phyloP scores from a whole-genome alignment of 805 yeast species.

The Hanseniaspora jakobsenii region DNA sequence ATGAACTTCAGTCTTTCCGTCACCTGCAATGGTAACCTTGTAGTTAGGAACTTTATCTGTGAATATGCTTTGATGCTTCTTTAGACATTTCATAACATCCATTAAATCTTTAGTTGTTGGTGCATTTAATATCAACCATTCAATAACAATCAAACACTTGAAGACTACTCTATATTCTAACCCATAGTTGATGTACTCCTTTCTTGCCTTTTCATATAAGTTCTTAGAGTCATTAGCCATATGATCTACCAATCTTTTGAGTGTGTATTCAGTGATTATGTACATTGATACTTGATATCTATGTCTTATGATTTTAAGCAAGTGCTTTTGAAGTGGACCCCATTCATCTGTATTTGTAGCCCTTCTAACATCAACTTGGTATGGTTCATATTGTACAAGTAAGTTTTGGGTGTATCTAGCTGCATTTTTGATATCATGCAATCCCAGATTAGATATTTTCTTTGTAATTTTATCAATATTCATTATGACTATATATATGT shows the following conservation, averaged over 20 bases:
- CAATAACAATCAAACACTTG: constrained; percentile 30
- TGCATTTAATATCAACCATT: constrained; percentile 27
- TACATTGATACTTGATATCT: constrained; percentile 26
- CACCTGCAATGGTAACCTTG: constrained; percentile 26
- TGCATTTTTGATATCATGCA: constrained; percentile 32
- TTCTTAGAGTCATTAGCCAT: constrained; percentile 29
- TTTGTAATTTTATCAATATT: constrained; percentile 18
- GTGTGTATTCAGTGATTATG: constrained; percentile 27
- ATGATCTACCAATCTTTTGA: constrained; percentile 29
- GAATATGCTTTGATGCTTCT: constrained; percentile 27
- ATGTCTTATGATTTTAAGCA: constrained; percentile 28
- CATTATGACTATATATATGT: background rate
- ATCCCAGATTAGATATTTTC: constrained; percentile 28
- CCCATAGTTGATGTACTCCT: constrained; percentile 32
- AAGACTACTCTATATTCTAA: constrained; percentile 33
- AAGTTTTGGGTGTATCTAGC: constrained; percentile 32
- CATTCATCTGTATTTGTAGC: constrained; percentile 42
- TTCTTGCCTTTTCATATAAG: constrained; percentile 30
- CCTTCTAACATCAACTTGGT: constrained; percentile 32
- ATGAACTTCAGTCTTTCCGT: constrained; percentile 31
- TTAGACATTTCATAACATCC: constrained; percentile 25
- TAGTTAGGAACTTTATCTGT: constrained; percentile 25
- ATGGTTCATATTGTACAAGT: constrained; percentile 30
- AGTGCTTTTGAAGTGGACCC: constrained; percentile 40
- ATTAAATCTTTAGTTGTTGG: constrained; percentile 27